phyloP scores from a whole-genome alignment of 2,329 filamentous ascomycete species.

The Exophiala sp. region DNA sequence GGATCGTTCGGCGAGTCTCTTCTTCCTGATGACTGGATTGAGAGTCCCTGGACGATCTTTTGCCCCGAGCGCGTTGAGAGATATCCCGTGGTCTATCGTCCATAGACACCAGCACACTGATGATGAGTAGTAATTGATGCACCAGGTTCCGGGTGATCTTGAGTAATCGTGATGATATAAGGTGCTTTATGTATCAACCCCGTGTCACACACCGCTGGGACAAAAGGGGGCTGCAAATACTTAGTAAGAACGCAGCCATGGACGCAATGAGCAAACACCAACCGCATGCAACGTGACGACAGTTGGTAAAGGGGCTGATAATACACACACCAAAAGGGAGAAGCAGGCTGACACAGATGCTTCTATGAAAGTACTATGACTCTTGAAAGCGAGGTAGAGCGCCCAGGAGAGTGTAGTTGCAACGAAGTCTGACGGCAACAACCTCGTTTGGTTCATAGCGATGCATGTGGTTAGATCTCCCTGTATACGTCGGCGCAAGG shows the following conservation, averaged over 20 bases:
- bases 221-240: conserved; percentile 13
- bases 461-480: too few relatives aligned
- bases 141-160: conserved; percentile 4
- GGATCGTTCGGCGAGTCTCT: conserved; percentile 1
- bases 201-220: background rate
- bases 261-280: conserved; percentile 5
- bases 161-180: conserved; percentile 26
- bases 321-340: conserved; percentile 2
- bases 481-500: background rate
- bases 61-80: conserved; percentile 3
- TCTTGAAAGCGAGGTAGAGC: background rate
- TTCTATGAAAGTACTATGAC: conserved; percentile 16
- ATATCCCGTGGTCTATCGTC: conserved; percentile 12
- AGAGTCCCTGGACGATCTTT: conserved; percentile 10
- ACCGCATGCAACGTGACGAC: conserved; percentile 11
- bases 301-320: conserved; percentile 3
- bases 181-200: conserved; percentile 5
- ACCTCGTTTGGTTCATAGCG: too few relatives aligned
- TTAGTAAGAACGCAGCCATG: conserved; percentile 23
- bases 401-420: too few relatives aligned
- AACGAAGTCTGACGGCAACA: too few relatives aligned
- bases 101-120: conserved; percentile 13
- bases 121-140: background rate
- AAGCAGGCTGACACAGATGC: conserved; percentile 15
- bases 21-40: conserved; percentile 5